phyloP scores from a whole-genome alignment of 1,284 basidiomycete genomes.

The Austroboletus rostrupii region DNA sequence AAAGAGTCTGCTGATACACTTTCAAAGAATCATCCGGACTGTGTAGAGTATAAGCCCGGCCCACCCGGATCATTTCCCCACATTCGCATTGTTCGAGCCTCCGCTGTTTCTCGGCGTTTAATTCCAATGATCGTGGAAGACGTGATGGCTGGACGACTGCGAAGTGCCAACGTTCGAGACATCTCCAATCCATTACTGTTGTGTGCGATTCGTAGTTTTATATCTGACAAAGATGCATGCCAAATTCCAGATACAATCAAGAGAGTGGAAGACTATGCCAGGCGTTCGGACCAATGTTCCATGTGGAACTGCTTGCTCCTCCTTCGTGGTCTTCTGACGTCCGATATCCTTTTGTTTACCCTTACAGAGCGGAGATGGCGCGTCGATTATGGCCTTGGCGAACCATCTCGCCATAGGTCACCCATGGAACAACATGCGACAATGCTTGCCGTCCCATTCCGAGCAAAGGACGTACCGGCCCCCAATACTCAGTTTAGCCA shows the following conservation, averaged over 20 bases:
- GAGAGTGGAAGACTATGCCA: constrained; percentile 11
- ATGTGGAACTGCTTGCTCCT: constrained; percentile 37
- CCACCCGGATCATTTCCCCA: neutral
- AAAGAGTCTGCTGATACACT: neutral
- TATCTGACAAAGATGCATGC: constrained; percentile 8
- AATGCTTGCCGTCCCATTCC: constrained; percentile 45
- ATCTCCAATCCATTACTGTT: neutral
- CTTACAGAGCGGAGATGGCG: constrained; percentile 16
- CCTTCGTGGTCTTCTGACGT: constrained; percentile 40
- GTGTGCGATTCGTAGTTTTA: constrained; percentile 21
- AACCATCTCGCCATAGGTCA: no score
- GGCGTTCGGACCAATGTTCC: neutral
- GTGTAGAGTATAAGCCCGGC: neutral
- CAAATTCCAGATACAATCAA: no score
- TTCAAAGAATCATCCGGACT: neutral
- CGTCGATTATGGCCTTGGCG: constrained; percentile 44
- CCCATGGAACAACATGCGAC: no score
- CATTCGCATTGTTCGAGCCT: neutral
- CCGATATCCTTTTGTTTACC: constrained; percentile 37
- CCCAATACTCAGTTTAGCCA: constrained; percentile 46
- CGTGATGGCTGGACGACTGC: constrained; percentile 22
- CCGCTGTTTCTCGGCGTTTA: constrained; percentile 5
- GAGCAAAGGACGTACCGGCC: constrained; percentile 49
- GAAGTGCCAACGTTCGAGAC: constrained; percentile 14
- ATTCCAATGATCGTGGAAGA: constrained; percentile 21